phyloP scores from a whole-genome alignment of 257 asterid genomes.

The Solanum phureja region DNA sequence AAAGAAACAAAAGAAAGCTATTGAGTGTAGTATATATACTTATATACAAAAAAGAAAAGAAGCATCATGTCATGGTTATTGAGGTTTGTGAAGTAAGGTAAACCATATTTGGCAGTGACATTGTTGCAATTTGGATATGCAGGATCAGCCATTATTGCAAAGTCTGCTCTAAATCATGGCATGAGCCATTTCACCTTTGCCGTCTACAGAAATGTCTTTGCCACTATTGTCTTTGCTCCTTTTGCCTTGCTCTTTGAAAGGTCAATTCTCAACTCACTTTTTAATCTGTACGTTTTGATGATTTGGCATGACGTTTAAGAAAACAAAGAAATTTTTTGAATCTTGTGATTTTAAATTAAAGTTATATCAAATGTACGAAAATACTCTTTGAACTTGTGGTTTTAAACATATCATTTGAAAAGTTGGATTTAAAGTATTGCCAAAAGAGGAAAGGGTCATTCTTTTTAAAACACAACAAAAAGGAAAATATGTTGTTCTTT shows the following conservation, averaged over 20 bases:
- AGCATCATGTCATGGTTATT: neutral
- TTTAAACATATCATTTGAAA: too few relatives aligned
- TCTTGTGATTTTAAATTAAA: too few relatives aligned
- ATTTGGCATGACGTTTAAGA: too few relatives aligned
- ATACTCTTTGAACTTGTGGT: too few relatives aligned
- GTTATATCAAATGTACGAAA: too few relatives aligned
- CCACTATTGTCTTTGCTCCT: slow-evolving; percentile 62
- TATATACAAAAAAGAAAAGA: neutral
- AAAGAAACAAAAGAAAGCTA: neutral
- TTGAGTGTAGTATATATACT: neutral
- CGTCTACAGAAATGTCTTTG: slow-evolving; percentile 60
- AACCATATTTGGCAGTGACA: slow-evolving; percentile 50
- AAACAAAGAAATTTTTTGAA: too few relatives aligned
- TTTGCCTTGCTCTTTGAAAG: slow-evolving; percentile 70
- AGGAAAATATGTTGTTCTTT: too few relatives aligned
- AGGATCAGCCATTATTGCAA: slow-evolving; percentile 62
- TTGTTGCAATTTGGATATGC: slow-evolving; percentile 65
- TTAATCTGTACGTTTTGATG: too few relatives aligned
- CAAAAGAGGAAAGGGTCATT: too few relatives aligned
- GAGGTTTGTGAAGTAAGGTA: slow-evolving; percentile 14
- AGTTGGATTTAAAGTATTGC: too few relatives aligned
- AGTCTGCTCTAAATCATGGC: slow-evolving; percentile 56
- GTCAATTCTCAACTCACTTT: slow-evolving; percentile 5
- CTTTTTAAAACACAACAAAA: too few relatives aligned
- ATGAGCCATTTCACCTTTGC: slow-evolving; percentile 71